Evolutionary conservation across 805 yeast species (phyloP).

Genomic region (Teunomyces aglyptinius): DNA sequence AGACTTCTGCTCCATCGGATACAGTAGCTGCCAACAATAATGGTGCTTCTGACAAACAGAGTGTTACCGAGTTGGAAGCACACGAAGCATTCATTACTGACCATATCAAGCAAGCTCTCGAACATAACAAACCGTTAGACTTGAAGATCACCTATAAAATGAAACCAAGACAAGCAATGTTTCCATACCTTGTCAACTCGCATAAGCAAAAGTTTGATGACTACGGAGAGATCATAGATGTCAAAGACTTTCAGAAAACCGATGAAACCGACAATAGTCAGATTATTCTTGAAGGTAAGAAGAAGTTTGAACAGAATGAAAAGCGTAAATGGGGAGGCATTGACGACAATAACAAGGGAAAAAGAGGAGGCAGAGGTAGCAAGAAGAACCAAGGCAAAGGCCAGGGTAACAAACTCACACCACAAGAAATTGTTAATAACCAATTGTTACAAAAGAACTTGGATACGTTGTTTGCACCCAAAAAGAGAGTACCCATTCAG

Average conservation of each 20-base stretch:
- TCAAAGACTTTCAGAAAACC: conserved; percentile 56
- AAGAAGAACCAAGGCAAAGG: conserved; percentile 15
- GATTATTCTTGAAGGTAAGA: conserved; percentile 37
- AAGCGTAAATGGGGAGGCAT: conserved; percentile 27
- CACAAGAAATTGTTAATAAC: conserved; percentile 42
- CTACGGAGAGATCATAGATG: conserved; percentile 77
- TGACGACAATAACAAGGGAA: conserved; percentile 9
- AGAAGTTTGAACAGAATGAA: conserved; percentile 33
- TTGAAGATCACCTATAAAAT: conserved; percentile 44
- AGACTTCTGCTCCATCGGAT: background rate
- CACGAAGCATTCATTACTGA: conserved; percentile 43
- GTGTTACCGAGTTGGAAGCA: conserved; percentile 33
- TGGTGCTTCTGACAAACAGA: conserved; percentile 2
- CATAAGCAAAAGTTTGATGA: conserved; percentile 70
- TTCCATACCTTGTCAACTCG: conserved; percentile 58
- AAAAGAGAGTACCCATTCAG: conserved; percentile 33
- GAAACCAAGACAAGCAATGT: conserved; percentile 61
- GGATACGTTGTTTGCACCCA: conserved; percentile 55
- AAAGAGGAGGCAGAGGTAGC: conserved; percentile 14
- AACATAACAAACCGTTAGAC: conserved; percentile 50
- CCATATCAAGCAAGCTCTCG: conserved; percentile 36
- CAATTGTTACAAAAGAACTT: conserved; percentile 38
- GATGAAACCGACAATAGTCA: conserved; percentile 46
- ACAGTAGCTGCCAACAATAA: conserved; percentile 1
- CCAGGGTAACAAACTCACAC: conserved; percentile 33